Conservation (phyloP, 2,329 filamentous ascomycete species). For the Tolypocladium tropicale region DNA sequence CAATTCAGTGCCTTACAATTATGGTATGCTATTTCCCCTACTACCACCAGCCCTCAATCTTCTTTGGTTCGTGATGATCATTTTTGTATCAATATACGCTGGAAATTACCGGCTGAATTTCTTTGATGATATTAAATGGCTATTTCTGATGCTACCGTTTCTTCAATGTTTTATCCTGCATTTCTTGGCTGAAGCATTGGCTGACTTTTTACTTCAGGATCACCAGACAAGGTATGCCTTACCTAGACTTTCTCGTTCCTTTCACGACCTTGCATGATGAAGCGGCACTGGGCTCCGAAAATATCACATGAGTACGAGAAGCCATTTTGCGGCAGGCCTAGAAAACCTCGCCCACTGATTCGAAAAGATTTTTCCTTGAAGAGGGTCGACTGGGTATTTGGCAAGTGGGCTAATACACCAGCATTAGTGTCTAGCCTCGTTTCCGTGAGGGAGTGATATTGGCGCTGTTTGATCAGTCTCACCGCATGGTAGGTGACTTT, state of each 20-base stretch:
- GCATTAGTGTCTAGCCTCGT: constrained; percentile 6
- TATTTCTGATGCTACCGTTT: constrained; percentile 56
- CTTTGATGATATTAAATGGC: constrained; percentile 78
- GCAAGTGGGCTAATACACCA: neutral
- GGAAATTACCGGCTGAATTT: constrained; percentile 94
- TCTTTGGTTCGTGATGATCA: constrained; percentile 44
- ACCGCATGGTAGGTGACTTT: neutral
- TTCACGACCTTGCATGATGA: constrained; percentile 54
- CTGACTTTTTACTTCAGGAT: constrained; percentile 19
- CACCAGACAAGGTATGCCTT: constrained; percentile 23
- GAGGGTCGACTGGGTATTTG: constrained; percentile 1
- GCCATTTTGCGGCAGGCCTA: constrained; percentile 96
- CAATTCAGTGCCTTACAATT: neutral
- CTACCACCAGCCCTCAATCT: neutral
- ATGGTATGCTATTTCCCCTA: constrained; percentile 17
- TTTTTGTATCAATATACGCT: constrained; percentile 61
- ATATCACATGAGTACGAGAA: constrained; percentile 63
- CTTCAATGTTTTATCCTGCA: constrained; percentile 4
- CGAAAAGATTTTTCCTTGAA: constrained; percentile 10
- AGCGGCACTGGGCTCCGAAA: constrained; percentile 96
- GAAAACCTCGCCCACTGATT: constrained; percentile 99
- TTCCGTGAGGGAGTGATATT: neutral
- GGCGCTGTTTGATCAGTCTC: neutral
- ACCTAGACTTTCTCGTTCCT: constrained; percentile 5
- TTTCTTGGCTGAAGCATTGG: constrained; percentile 5